Evolutionary conservation across 768 basidiomycete genomes (phyloP), one percentile per base, ranked within the genome.

Genomic region (Dioszegia aurantiaca): DNA sequence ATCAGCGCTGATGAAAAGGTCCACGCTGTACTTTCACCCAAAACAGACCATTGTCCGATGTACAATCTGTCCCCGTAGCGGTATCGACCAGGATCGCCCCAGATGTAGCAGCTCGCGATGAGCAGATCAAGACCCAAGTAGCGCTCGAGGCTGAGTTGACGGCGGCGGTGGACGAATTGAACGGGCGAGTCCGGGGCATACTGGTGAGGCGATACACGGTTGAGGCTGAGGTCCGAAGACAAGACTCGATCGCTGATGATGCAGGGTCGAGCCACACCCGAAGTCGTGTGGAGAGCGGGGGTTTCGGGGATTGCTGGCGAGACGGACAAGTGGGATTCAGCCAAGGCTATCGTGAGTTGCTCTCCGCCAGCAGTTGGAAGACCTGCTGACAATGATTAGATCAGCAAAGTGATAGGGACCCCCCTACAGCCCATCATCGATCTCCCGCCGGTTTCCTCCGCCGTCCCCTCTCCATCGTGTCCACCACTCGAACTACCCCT

Each of bases 121-220:
- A 24, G 33, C 14, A 40, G 37, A 53, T 53, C 21, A 24, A 41
- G 51, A 53, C 51, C 4, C 51, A 53, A 27, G 51, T 14, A 8
- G 51, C 37, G 26, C 39, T 53, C 14, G 51, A 53, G 39, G 51
- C 51, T 19, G 51, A 53, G 51, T 27, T 53, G 51, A 53, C 33
- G 26, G 21, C 39, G 37, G 51, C 51, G 37, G 51, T 53, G 5
- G 39, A 53, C 17, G 51, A 53, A 37, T 37, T 53, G 37, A 40
- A 53, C 40, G 51, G 39, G 4, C 36, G 51, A 16, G 36, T 53
- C 2, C 16, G 51, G 23, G 51, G 36, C 2, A 53, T 53, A 2
- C 23, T 53, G 24, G 51, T 53, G 12, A 27, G 39, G 19, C 19
- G 11, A 10, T 12, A 6, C 12, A 11, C 26, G 33, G 6, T 33